Evolutionary conservation across 331 rosid species (phyloP).

Genomic region (Spiraea crenata): DNA sequence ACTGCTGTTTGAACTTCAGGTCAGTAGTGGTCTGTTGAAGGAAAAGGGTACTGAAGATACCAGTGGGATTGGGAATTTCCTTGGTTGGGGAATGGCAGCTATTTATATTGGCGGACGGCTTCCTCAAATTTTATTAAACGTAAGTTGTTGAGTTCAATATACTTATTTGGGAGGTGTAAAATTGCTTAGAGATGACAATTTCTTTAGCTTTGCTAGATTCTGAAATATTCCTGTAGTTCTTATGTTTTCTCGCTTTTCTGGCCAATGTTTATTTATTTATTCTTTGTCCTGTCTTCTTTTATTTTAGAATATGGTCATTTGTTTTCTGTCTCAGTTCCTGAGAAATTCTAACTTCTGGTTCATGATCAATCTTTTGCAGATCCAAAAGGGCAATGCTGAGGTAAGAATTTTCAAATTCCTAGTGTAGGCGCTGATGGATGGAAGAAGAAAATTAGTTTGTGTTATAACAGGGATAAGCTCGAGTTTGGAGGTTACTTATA

Average conservation of each 20-base stretch:
- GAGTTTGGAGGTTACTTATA: not conserved
- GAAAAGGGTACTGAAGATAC: slow-evolving; percentile 30
- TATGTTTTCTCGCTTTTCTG: not conserved
- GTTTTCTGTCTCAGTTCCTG: not conserved
- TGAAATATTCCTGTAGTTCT: not conserved
- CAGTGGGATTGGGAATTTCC: slow-evolving; percentile 47
- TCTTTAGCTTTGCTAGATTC: not conserved
- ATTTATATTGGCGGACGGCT: slow-evolving; percentile 77
- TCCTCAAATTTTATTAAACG: slow-evolving; percentile 78
- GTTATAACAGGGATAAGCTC: not conserved
- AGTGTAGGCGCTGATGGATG: not conserved
- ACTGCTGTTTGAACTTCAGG: slow-evolving; percentile 33
- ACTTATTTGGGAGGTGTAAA: not conserved
- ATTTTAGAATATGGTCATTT: not conserved
- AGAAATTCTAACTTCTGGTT: slow-evolving; percentile 33
- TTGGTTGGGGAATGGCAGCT: slow-evolving; percentile 90
- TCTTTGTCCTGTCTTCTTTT: not conserved
- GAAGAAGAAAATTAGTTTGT: not conserved
- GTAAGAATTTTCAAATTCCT: slow-evolving; percentile 32
- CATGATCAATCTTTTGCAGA: slow-evolving; percentile 47
- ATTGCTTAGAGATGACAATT: not conserved
- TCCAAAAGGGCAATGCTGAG: slow-evolving; percentile 49
- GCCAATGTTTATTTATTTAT: not conserved
- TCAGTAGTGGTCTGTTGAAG: slow-evolving; percentile 30
- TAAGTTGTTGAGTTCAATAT: slow-evolving; percentile 31